Evolutionary conservation across 345 rosid species (phyloP).

Genomic region (Leavenworthia alabamica): DNA sequence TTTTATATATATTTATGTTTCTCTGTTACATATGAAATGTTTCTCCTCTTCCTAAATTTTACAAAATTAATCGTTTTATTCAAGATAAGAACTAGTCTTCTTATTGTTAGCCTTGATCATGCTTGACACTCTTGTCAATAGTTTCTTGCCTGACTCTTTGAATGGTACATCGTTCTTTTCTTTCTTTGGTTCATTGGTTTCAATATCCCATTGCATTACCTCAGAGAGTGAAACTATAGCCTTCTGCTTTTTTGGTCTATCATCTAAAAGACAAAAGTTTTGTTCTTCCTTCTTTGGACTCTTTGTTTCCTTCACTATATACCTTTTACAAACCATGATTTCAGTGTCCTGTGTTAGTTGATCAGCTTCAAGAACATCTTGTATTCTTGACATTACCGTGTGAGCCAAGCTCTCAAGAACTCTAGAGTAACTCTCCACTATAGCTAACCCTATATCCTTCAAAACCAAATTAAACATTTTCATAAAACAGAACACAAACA

Average conservation of each 20-base stretch:
- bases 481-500: background rate
- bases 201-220: slow-evolving; percentile 58
- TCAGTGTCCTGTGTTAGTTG: slow-evolving; percentile 41
- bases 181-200: slow-evolving; percentile 16
- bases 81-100: slow-evolving; percentile 51
- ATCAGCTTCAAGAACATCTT: slow-evolving; percentile 71
- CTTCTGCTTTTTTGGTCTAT: slow-evolving; percentile 18
- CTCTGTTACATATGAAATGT: slow-evolving; percentile 19
- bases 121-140: slow-evolving; percentile 33
- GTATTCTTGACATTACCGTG: slow-evolving; percentile 61
- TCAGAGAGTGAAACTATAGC: slow-evolving; percentile 38
- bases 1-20: slow-evolving; percentile 27
- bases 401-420: slow-evolving; percentile 77
- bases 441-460: slow-evolving; percentile 78
- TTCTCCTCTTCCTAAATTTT: slow-evolving; percentile 5
- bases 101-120: slow-evolving; percentile 35
- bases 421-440: slow-evolving; percentile 83
- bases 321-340: slow-evolving; percentile 27
- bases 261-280: slow-evolving; percentile 22
- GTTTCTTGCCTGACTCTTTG: slow-evolving; percentile 37
- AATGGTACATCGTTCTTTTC: slow-evolving; percentile 14
- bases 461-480: background rate
- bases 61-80: slow-evolving; percentile 12
- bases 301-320: slow-evolving; percentile 24
- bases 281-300: slow-evolving; percentile 7